Base-by-base conservation (phyloP, 2,329 filamentous ascomycete species). In the Pseudogymnoascus sp. region DNA sequence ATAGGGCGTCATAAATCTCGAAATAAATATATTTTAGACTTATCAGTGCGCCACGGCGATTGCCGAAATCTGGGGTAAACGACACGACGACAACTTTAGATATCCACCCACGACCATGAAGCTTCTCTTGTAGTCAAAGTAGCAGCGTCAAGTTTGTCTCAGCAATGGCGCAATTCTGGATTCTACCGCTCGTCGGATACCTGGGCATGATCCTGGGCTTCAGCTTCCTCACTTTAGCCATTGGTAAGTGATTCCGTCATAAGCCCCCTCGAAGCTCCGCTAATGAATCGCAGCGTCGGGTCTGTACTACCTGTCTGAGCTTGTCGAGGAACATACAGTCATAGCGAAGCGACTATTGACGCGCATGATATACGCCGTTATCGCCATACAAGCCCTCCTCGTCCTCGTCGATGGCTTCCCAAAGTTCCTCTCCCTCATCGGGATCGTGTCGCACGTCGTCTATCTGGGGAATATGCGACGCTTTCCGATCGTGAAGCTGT, bases 311-410 rank as follows among this genome's bases (percentile, higher is more conserved):
- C 87, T 99, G 60, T 97, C 93, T 22, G 94, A 99, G 75, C 86
- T 97, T 12, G 94, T 99, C 64, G 94, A 99, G 77, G 94, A 99
- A 75, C 93, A 99, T 73, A 97, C 93, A 3, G 93, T 97, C 9
- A 76, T 96, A 65, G 89, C 92, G 11, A 96, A 96, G 73, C 90
- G 88, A 62, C 79, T 97, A n/a, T 81, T 99, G 59, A 88, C 84
- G 35, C 86, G 85, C 41, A 80, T 97, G 61, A 97, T 97, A 70
- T 96, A 96, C 77, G 78, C 77, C 64, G 85, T 96, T 66, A 87
- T 97, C 64, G 82, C 70, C 30, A 73, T 92, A 6, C 93, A 97
- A 73, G 64, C 86, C 8, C 76, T 93, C 3, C 85, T 97, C 8
- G 86, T 86, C 71, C 65, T 94, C 14, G 74, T 97, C 67, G 94